These are phyloP conservation scores for Cytospora paraplurivora DNA, from an alignment of 2,329 filamentous ascomycete genomes.

Conservation along the genomic window DNA sequence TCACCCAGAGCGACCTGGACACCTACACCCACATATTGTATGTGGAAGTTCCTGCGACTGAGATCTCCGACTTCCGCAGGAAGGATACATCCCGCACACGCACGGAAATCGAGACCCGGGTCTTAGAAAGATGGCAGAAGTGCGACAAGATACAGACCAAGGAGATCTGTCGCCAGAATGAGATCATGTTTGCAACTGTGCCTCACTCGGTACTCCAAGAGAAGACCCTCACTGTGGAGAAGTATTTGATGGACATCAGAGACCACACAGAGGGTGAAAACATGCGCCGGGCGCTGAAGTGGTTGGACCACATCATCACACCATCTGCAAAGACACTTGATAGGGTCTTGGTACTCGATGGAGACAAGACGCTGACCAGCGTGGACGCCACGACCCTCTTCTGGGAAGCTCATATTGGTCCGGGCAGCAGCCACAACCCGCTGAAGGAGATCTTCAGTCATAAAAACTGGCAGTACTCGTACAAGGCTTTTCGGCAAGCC, in stretches of 20 bases:
- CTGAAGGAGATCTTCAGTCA: slow-evolving; percentile 51
- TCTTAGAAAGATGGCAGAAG: slow-evolving; percentile 52
- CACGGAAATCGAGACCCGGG: slow-evolving; percentile 35
- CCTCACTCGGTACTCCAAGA: not conserved
- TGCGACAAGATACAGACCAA: slow-evolving; percentile 48
- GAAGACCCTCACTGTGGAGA: slow-evolving; percentile 27
- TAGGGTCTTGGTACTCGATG: slow-evolving; percentile 59
- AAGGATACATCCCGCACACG: slow-evolving; percentile 44
- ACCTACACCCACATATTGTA: slow-evolving; percentile 63
- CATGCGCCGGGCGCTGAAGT: slow-evolving; percentile 33
- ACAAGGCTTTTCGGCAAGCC: slow-evolving; percentile 57
- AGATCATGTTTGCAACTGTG: slow-evolving; percentile 48
- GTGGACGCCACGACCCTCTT: slow-evolving; percentile 55
- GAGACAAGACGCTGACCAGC: slow-evolving; percentile 55
- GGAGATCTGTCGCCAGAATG: slow-evolving; percentile 45
- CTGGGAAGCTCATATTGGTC: slow-evolving; percentile 41
- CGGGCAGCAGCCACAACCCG: slow-evolving; percentile 27
- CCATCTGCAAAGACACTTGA: slow-evolving; percentile 34
- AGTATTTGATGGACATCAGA: slow-evolving; percentile 42
- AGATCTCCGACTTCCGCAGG: slow-evolving; percentile 42
- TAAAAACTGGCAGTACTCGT: slow-evolving; percentile 49
- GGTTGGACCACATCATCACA: slow-evolving; percentile 40
- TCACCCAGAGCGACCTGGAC: slow-evolving; percentile 48
- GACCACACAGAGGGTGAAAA: slow-evolving; percentile 45
- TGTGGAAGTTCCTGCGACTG: slow-evolving; percentile 44